Evolutionary conservation across 257 asterid species (phyloP), one percentile per base, ranked within the genome.

Genomic region (Solanum paucissectum): DNA sequence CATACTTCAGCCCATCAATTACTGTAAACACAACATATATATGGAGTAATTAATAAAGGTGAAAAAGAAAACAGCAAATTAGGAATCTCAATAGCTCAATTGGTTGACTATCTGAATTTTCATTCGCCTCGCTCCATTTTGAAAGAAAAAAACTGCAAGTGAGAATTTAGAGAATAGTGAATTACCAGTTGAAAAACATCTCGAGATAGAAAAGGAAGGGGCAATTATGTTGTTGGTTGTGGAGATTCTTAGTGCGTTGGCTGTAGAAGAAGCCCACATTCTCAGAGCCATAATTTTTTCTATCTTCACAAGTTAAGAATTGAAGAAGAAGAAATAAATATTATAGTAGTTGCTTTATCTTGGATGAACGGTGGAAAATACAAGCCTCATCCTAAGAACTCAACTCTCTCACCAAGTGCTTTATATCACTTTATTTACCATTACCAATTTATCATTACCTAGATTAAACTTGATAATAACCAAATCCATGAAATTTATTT

Each of bases 251-350:
- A 96, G 91, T 89, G 95, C 98, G 90, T 94, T 96, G 83, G 99
- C 98, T 52, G 99, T 94, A 38, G 99, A 96, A 90, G 99, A 96
- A 91, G 98, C 99, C 99, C 99, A 96, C 93, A 94, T 89, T 91
- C 98, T 94, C 49, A 96, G 90, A 62, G 99, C 98, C 99, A 96
- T 95, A 38, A 23, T 40, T n/a, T 58, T 82, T 85, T 68, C 87
- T 82, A 49, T 49, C 82, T 85, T 85, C 64, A 85, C 81, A 85
- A 85, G 3, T 33, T 18, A 83, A 34, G 58, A 66, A 40, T 7
- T 32, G 27, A 36, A 36, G 75, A 81, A 74, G 77, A 49, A 74
- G 55, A 40, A 71, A 18, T 10, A 55, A 55, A 18, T 55, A 18
- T 55, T 55, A 55, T 55, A 55, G 4, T 82, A 36, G 64, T 87